phyloP scores from a whole-genome alignment of 129 eudicot species.

The Flaveria bidentis region DNA sequence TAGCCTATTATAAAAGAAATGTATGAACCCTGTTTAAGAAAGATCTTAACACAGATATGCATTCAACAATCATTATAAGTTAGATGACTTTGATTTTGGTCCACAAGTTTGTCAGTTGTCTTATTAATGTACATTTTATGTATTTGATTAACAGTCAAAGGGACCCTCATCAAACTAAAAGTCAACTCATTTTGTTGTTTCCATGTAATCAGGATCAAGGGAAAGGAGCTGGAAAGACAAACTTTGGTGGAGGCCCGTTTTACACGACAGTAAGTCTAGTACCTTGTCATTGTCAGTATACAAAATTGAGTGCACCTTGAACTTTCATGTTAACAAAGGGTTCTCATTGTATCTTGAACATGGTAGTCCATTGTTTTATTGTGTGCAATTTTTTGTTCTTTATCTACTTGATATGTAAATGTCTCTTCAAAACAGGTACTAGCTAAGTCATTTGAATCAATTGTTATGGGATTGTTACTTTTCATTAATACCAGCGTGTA shows the following conservation, averaged over 20 bases:
- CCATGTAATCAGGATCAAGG: conserved; percentile 42
- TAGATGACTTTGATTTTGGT: not conserved
- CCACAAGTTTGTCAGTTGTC: not conserved
- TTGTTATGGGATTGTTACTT: too few species aligned
- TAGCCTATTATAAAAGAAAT: not conserved
- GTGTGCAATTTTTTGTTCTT: too few species aligned
- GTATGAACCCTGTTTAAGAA: not conserved
- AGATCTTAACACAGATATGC: not conserved
- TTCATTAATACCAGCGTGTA: too few species aligned
- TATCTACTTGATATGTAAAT: too few species aligned
- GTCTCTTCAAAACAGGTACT: too few species aligned
- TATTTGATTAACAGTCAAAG: not conserved
- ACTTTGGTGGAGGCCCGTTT: conserved; percentile 57
- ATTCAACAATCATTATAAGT: not conserved
- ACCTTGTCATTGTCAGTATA: too few species aligned
- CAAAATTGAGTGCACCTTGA: too few species aligned
- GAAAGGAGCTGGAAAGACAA: conserved; percentile 43
- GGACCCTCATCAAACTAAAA: not conserved
- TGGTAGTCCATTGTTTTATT: too few species aligned
- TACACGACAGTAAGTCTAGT: conserved; percentile 46
- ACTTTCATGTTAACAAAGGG: too few species aligned
- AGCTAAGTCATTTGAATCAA: too few species aligned
- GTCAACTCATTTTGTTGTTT: not conserved
- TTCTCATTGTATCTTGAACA: too few species aligned
- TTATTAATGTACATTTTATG: not conserved